Percentiles rank a stretch among this genome's conserved stretches.
These are phyloP conservation scores for Rhinocladiella similis DNA, from an alignment of 2,329 filamentous ascomycete genomes.

Conservation along the genomic window DNA sequence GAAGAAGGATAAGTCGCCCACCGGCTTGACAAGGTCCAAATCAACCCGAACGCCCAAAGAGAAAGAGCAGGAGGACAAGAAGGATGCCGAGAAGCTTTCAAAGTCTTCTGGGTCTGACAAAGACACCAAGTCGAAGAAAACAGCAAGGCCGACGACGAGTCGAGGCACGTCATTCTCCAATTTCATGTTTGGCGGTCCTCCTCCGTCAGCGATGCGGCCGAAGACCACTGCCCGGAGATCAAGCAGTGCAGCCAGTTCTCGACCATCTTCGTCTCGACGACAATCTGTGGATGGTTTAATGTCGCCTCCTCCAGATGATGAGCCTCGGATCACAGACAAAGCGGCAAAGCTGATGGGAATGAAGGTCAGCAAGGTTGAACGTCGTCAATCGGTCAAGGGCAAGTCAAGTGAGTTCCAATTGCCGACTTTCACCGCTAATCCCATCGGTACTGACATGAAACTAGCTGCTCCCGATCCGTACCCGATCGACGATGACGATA, in stretches of 20 bases:
- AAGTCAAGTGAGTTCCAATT: constrained; percentile 34
- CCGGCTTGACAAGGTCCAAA: constrained; percentile 55
- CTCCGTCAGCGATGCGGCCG: constrained; percentile 57
- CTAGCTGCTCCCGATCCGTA: constrained; percentile 55
- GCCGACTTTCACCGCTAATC: background rate
- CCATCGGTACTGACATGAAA: constrained; percentile 13
- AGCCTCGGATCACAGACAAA: constrained; percentile 67
- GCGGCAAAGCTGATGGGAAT: constrained; percentile 75
- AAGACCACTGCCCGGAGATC: constrained; percentile 64
- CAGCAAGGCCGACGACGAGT: constrained; percentile 55
- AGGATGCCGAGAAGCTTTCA: constrained; percentile 58
- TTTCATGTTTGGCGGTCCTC: constrained; percentile 67
- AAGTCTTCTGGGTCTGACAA: constrained; percentile 76
- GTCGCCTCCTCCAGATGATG: constrained; percentile 72
- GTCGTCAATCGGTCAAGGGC: constrained; percentile 53
- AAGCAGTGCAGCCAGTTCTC: constrained; percentile 56
- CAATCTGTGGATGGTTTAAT: constrained; percentile 69
- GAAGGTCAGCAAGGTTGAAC: constrained; percentile 48
- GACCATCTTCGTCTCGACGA: constrained; percentile 57
- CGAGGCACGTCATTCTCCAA: constrained; percentile 60
- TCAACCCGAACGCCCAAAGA: constrained; percentile 57
- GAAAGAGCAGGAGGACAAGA: constrained; percentile 54
- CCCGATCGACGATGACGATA: constrained; percentile 64
- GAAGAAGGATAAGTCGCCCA: constrained; percentile 42
- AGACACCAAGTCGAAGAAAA: constrained; percentile 53